Percentiles rank a stretch among this genome's conserved stretches.
Conservation (phyloP, 257 asterid genomes). For the Asclepias syriaca region DNA sequence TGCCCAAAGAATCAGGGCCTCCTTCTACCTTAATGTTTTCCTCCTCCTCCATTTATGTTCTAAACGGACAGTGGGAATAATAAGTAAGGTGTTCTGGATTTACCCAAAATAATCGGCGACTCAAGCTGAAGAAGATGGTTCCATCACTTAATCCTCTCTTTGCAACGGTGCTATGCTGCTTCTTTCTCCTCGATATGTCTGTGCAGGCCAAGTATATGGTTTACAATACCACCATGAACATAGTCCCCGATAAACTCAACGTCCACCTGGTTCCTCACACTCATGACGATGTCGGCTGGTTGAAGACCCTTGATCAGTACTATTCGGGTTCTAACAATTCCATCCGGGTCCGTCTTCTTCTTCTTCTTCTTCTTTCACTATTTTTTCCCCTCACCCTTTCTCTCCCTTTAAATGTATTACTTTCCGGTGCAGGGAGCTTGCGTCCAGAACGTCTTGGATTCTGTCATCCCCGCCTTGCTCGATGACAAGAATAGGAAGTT, state of each 20-base stretch:
- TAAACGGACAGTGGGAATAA: too few species aligned
- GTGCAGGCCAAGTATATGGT: conserved; percentile 33
- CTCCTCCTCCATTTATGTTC: not conserved
- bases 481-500: conserved; percentile 64
- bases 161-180: not conserved
- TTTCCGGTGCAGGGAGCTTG: conserved; percentile 58
- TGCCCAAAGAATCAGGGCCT: not conserved
- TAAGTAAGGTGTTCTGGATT: too few species aligned
- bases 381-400: not conserved
- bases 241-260: conserved; percentile 43
- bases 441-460: conserved; percentile 75
- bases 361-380: not conserved
- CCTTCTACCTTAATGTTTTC: not conserved
- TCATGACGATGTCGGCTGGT: conserved; percentile 86
- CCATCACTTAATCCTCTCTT: not conserved
- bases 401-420: not conserved
- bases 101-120: not conserved
- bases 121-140: conserved; percentile 1
- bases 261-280: conserved; percentile 81
- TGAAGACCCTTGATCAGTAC: conserved; percentile 83
- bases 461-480: conserved; percentile 53
- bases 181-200: not conserved
- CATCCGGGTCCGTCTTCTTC: conserved; percentile 36
- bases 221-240: conserved; percentile 45
- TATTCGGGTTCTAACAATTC: conserved; percentile 67